Evolutionary conservation across 306 rosid genomes (phyloP), one percentile per base, ranked within the genome.

Genomic region (Canavalia gladiata): DNA sequence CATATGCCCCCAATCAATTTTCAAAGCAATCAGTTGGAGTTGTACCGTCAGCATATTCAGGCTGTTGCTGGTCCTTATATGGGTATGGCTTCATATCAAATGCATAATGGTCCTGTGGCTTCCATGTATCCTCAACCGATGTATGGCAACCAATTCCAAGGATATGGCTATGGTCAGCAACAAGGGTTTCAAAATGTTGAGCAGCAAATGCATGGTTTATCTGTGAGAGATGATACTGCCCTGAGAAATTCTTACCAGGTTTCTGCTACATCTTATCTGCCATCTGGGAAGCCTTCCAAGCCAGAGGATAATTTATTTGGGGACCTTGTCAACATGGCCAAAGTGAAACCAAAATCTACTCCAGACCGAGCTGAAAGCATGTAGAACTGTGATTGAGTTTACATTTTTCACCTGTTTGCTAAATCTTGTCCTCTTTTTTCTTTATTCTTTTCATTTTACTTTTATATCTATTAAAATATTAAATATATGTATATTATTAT

Each of bases 301-400:
- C 99, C 98, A 34, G 98, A 96, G 86, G 97, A 96, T 79, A 96
- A 88, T 73, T 88, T 96, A 51, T 96, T 96, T 29, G 99, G 99
- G 39, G 99, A 96, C 85, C 98, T 96, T 60, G 97, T 96, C 78
- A 87, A 90, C 87, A 87, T 92, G 84, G 91, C 99, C 3, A 96
- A 92, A 86, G 84, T 94, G 72, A 94, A 92, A 83, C 90, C 99
- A 33, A 95, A 93, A 88, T 41, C 97, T 55, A 84, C 92, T 58
- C 84, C 91, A 5, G 94, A 88, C 6, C 72, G 62, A 72, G 76
- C 94, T 80, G 94, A 89, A 73, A 83, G 91, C 88, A 33, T 83
- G 82, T 88, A 84, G 85, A 76, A 75, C 74, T 75, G 29, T 47
- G 74, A 50, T 39, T 57, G 80, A 77, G 47, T 82, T 84, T 64